Base-by-base conservation (phyloP, 2,329 filamentous ascomycete genomes). In the Fusarium sp. region DNA sequence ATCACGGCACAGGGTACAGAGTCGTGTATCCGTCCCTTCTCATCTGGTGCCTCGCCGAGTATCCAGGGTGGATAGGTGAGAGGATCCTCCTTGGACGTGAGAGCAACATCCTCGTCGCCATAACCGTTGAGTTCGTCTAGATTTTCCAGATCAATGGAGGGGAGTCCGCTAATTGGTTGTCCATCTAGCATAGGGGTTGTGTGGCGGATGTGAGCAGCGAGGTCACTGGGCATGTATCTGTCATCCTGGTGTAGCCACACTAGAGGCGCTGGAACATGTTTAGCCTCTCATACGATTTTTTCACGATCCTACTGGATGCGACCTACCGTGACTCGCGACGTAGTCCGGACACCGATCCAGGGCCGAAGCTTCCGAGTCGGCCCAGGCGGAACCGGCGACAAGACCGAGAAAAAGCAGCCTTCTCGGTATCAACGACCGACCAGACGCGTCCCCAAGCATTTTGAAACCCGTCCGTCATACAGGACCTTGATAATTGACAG, bases 171-270 rank as follows among this genome's bases (percentile, higher is more conserved):
- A 17, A 75, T 65, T 31, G 73, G 54, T 26, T 68, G 43, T 6
- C 55, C 57, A 14, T 72, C 26, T 3, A 74, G 43, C 39, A 45
- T 65, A 3, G 77, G 76, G 28, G 73, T 71, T 2, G 77, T 78
- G 34, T 78, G 75, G 7, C 45, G 68, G 21, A 78, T 43, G 45
- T 78, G 77, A 44, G 70, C 52, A 6, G 76, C 69, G 2, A 78
- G 55, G 24, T 78, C 77, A 44, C 72, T 76, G 1, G 77, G 77
- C 65, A 70, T 73, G 39, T 69, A 78, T 2, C 70, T 72, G n/a
- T 78, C 77, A 5, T 79, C 68, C 1, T 76, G 69, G 9, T 78
- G 77, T 22, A 78, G 69, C 77, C 77, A 79, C 5, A 78, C 33
- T 17, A 79, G 57, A 40, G 77, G 77, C 5, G 77, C 77, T 78